Evolutionary conservation across 148 eudicot species (phyloP).

Genomic region (Camellia sinensis): DNA sequence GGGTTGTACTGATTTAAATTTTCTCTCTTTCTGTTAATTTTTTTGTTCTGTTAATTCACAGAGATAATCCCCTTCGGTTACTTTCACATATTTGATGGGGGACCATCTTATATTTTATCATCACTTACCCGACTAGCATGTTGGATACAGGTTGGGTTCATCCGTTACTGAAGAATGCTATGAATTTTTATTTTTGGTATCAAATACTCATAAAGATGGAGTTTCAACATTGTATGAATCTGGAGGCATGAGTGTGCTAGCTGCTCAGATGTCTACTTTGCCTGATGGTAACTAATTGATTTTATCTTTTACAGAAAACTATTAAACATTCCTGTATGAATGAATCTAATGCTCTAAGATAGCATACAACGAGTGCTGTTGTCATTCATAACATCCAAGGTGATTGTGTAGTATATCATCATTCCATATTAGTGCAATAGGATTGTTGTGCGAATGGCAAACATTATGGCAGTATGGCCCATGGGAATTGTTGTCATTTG

Average conservation of each 20-base stretch:
- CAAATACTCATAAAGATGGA: constrained; percentile 52
- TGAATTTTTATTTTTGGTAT: constrained; percentile 60
- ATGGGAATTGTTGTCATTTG: not conserved
- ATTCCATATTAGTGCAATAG: not conserved
- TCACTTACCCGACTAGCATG: not conserved
- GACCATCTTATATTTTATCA: not conserved
- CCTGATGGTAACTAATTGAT: constrained; percentile 49
- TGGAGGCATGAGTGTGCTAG: constrained; percentile 61
- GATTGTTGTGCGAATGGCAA: not conserved
- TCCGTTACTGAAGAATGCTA: constrained; percentile 56
- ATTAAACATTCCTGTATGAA: constrained; percentile 1
- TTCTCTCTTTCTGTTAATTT: not conserved
- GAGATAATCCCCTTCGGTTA: not conserved
- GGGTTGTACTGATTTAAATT: not conserved
- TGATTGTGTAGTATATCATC: not conserved
- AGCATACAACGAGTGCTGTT: not conserved
- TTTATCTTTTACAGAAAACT: not conserved
- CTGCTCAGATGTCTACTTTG: constrained; percentile 51
- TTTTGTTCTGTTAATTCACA: not conserved
- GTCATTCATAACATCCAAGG: not conserved
- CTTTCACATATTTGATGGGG: not conserved
- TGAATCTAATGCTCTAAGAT: not conserved
- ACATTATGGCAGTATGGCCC: not conserved
- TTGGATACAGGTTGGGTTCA: constrained; percentile 43
- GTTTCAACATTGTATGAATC: constrained; percentile 39